Evolutionary conservation across 768 basidiomycete genomes (phyloP).

Genomic region (Coprinopsis cinerea): DNA sequence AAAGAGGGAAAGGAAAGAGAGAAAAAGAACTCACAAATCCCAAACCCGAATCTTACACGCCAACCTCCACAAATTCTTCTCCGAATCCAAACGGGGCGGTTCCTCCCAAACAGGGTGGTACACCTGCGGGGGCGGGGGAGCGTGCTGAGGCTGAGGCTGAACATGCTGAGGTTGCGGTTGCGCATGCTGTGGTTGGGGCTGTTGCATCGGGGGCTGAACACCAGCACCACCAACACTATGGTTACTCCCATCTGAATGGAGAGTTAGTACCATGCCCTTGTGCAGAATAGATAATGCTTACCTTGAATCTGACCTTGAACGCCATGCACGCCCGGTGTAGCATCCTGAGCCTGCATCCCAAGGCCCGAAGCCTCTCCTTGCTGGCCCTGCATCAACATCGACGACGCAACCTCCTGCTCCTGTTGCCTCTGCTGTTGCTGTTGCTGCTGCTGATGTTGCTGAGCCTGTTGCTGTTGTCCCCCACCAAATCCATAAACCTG

Average conservation of each 20-base stretch:
- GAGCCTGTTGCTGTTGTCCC: too few species aligned
- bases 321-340: too few species aligned
- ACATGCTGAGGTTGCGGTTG: slow-evolving; percentile 1
- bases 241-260: too few species aligned
- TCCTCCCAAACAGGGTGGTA: slow-evolving; percentile 9
- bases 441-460: not conserved
- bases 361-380: too few species aligned
- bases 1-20: not conserved
- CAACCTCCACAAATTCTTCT: slow-evolving; percentile 12
- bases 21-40: slow-evolving; percentile 9
- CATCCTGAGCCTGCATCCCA: not conserved
- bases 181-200: not conserved
- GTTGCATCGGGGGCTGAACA: not conserved
- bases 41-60: slow-evolving; percentile 11
- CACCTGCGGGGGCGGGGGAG: not conserved
- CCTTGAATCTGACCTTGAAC: too few species aligned
- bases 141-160: not conserved
- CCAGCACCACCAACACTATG: not conserved
- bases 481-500: too few species aligned
- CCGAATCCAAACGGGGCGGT: slow-evolving; percentile 9
- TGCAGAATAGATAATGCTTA: too few species aligned
- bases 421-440: not conserved
- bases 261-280: too few species aligned
- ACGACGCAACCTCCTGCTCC: not conserved
- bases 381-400: too few species aligned